phyloP scores from a whole-genome alignment of 345 rosid species.

The Anacardium occidentale region DNA sequence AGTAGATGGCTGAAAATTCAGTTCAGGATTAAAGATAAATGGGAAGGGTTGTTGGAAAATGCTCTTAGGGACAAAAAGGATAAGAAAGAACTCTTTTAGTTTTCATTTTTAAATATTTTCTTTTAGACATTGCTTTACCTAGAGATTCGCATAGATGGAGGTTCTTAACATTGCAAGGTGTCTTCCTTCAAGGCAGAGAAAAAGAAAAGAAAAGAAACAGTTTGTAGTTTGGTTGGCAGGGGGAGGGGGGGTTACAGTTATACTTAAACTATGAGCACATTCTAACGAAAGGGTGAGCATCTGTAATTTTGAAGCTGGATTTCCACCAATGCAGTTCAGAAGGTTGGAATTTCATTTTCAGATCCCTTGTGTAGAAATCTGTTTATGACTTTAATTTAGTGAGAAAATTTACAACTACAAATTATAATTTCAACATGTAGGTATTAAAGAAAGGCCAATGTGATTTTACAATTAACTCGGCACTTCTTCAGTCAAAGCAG shows the following conservation, averaged over 20 bases:
- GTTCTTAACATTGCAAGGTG: conserved; percentile 26
- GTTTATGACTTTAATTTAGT: too few relatives aligned
- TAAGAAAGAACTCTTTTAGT: background rate
- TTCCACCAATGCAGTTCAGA: conserved; percentile 38
- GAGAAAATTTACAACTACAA: background rate
- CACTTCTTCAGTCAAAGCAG: conserved; percentile 23
- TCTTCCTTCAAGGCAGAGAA: conserved; percentile 22
- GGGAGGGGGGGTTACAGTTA: conserved; percentile 18
- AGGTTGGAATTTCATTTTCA: background rate
- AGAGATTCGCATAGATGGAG: conserved; percentile 31
- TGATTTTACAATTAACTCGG: background rate
- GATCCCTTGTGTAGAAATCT: background rate
- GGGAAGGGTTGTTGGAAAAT: conserved; percentile 25
- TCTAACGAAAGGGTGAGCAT: conserved; percentile 10
- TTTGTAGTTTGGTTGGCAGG: conserved; percentile 14
- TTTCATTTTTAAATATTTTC: background rate
- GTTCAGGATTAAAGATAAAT: conserved; percentile 23
- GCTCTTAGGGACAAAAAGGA: conserved; percentile 26
- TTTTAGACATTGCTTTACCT: conserved; percentile 20
- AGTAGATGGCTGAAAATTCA: conserved; percentile 31
- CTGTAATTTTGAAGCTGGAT: conserved; percentile 48
- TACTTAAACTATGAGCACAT: conserved; percentile 11
- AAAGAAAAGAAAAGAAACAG: background rate
- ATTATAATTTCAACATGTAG: background rate
- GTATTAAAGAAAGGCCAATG: background rate